Evolutionary conservation across 2,329 filamentous ascomycete genomes (phyloP).

Genomic region (Triangularia verruculosa): DNA sequence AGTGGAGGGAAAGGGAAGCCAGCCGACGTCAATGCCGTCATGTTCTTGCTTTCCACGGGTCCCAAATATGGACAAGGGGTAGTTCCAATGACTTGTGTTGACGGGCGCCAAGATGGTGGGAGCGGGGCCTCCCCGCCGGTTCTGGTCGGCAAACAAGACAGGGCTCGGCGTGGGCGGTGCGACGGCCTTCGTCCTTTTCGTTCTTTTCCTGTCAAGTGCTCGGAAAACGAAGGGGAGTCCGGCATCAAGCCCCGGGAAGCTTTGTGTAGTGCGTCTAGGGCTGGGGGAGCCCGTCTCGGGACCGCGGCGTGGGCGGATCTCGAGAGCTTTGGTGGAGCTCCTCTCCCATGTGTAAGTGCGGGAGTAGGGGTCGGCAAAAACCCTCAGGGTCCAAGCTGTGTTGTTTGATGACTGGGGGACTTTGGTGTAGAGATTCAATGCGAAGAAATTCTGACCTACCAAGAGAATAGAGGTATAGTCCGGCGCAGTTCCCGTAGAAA

Average conservation of each 20-base stretch:
- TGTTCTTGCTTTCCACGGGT: background rate
- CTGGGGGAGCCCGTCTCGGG: conserved; percentile 14
- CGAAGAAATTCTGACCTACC: background rate
- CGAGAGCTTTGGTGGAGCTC: conserved; percentile 14
- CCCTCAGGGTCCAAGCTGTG: background rate
- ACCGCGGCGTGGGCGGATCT: conserved; percentile 16
- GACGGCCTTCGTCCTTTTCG: background rate
- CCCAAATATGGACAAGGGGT: background rate
- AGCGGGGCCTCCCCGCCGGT: conserved; percentile 1
- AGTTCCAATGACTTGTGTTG: conserved; percentile 3
- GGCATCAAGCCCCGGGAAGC: conserved; percentile 17
- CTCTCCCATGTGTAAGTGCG: conserved; percentile 9
- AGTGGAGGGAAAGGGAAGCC: too few relatives aligned
- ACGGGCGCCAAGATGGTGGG: background rate
- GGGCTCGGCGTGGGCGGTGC: background rate
- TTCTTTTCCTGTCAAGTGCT: background rate
- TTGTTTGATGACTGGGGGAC: background rate
- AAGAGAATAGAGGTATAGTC: background rate
- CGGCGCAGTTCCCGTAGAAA: background rate
- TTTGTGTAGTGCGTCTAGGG: conserved; percentile 4
- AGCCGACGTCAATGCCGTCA: conserved; percentile 6
- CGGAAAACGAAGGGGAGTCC: conserved; percentile 16
- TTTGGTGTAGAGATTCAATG: background rate
- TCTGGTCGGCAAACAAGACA: conserved; percentile 9
- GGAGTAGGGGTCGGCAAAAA: conserved; percentile 15